Base-by-base conservation (phyloP, 768 basidiomycete species). In the Podaxis mareebaensis region DNA sequence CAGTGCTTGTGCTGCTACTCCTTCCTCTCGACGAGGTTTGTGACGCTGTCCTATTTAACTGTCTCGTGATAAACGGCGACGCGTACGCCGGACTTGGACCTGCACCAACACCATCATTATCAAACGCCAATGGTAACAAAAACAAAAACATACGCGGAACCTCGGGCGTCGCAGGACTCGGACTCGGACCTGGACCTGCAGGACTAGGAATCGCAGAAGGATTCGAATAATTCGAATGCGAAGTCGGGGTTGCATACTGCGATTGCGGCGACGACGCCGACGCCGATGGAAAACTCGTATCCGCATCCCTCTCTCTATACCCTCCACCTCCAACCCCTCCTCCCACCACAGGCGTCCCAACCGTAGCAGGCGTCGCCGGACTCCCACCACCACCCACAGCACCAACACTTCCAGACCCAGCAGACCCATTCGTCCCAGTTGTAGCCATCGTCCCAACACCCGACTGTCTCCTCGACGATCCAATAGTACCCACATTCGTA, bases 41-140 rank as follows among this genome's bases (percentile, higher is more conserved):
- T 26, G 87, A 89, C 48, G 83, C 76, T 4, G 89, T 86, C 38
- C 89, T 79, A 68, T 89, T 91, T 61, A 90, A 73, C 12, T 84
- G 85, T 2, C 90, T 83, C 5, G 83, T 79, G 51, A 91, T 77
- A 69, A 91, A 91, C 0, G 85, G 81, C 26, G 76, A 76, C 0
- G 77, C 61, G 66, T 83, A 80, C 33, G 72, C 74, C 12, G 81
- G 80, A 13, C 84, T 85, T 15, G 83, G 83, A 42, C 82, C 84
- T 83, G 33, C 49, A 33, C 33, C 33, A 36, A 51, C 56, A 30
- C 20, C 6, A 46, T 52, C 46, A 58, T 61, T 20, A 67, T 62
- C 17, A 55, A 44, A 30, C 22, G 11, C 33, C 13, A 17, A 26
- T 46, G 15, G 46, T 60, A 58, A 64, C 55, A 38, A 65, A 46